Percentiles rank a stretch among this genome's conserved stretches.
Conservation (phyloP, 768 basidiomycete species). For the Dioszegia aurantiaca region DNA sequence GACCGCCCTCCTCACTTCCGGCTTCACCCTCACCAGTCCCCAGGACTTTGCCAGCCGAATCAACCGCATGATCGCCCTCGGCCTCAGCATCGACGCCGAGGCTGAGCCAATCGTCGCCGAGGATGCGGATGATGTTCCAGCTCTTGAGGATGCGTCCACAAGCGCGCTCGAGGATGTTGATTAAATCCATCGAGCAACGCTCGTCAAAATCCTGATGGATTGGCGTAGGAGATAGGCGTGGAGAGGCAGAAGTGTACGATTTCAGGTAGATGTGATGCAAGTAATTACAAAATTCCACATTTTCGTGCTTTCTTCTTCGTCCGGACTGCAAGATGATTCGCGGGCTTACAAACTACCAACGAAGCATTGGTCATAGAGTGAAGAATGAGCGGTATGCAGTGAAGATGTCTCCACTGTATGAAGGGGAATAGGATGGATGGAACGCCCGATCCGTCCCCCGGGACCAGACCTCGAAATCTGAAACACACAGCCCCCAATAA, state of each 20-base stretch:
- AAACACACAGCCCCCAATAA: no score
- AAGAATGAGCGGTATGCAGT: no score
- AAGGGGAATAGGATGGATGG: no score
- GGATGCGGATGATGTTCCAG: slow-evolving; percentile 43
- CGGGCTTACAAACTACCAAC: no score
- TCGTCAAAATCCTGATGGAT: no score
- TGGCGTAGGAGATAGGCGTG: neutral
- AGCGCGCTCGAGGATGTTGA: slow-evolving; percentile 85
- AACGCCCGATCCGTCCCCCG: no score
- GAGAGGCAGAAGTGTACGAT: neutral
- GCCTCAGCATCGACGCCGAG: slow-evolving; percentile 58
- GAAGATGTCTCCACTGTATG: no score
- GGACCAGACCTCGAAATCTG: no score
- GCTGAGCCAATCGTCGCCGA: slow-evolving; percentile 56
- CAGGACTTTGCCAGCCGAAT: slow-evolving; percentile 93
- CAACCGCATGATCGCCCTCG: slow-evolving; percentile 88
- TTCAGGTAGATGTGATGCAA: neutral
- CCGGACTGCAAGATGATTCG: no score
- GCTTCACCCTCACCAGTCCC: slow-evolving; percentile 91
- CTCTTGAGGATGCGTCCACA: slow-evolving; percentile 51
- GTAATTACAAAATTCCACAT: no score
- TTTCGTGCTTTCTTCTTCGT: no score
- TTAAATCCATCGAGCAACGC: slow-evolving; percentile 20
- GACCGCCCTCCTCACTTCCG: slow-evolving; percentile 74
- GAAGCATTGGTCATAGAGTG: no score